phyloP scores from a whole-genome alignment of 78 protist genomes.

The Dictyostelium discoideum region dicty_2.7 NC_007089.4:5010001-5010500 shows the following conservation, averaged over 20 bases:
- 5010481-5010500: neutral
- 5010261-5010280: neutral
- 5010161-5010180: neutral
- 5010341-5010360: too few relatives aligned
- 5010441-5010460: neutral
- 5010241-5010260: neutral
- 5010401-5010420: neutral
- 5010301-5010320: neutral
- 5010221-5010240: conserved; percentile 1
- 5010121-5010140: neutral
- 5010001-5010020: conserved; percentile 4
- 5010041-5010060: neutral
- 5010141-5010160: conserved; percentile 19
- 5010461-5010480: neutral
- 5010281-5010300: neutral
- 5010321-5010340: too few relatives aligned
- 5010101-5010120: neutral
- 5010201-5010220: neutral
- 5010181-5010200: neutral
- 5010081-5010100: neutral
- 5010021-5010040: neutral
- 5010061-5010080: conserved; percentile 21
- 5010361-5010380: neutral
- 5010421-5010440: neutral
- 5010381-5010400: neutral